Percentiles rank a stretch among this genome's conserved stretches.
Conservation (phyloP, 1,284 basidiomycete species). For the Cryptococcus neoformans region DNA sequence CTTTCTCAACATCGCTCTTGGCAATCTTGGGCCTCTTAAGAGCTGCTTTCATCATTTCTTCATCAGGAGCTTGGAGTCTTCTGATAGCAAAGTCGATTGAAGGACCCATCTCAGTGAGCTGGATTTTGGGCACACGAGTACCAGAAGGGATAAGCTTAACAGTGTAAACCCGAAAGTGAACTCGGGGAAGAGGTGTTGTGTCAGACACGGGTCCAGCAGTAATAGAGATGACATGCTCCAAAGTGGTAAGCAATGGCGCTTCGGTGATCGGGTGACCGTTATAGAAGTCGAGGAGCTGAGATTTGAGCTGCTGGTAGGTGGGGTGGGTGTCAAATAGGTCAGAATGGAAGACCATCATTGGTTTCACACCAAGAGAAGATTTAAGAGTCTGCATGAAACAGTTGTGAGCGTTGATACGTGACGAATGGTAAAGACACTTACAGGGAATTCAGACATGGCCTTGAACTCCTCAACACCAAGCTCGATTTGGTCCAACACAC, state of each 20-base stretch:
- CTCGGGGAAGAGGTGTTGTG: slow-evolving; percentile 61
- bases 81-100: slow-evolving; percentile 80
- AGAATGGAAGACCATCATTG: slow-evolving; percentile 93
- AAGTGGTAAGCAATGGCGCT: slow-evolving; percentile 70
- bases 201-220: slow-evolving; percentile 61
- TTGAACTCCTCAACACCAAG: slow-evolving; percentile 78
- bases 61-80: slow-evolving; percentile 68
- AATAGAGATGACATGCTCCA: slow-evolving; percentile 90
- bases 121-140: slow-evolving; percentile 67
- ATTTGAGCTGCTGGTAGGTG: slow-evolving; percentile 87
- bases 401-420: not conserved
- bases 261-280: slow-evolving; percentile 82
- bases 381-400: slow-evolving; percentile 63
- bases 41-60: slow-evolving; percentile 75
- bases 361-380: slow-evolving; percentile 85
- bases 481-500: slow-evolving; percentile 93
- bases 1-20: slow-evolving; percentile 78
- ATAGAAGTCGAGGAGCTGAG: slow-evolving; percentile 79
- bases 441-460: slow-evolving; percentile 80
- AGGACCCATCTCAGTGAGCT: slow-evolving; percentile 87
- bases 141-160: slow-evolving; percentile 72
- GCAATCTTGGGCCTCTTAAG: slow-evolving; percentile 81
- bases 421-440: slow-evolving; percentile 46
- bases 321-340: slow-evolving; percentile 90
- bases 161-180: slow-evolving; percentile 88